Evolutionary conservation across 1,284 basidiomycete species (phyloP), one percentile per base, ranked within the genome.

Genomic region (Boletellus dicymbophilus): DNA sequence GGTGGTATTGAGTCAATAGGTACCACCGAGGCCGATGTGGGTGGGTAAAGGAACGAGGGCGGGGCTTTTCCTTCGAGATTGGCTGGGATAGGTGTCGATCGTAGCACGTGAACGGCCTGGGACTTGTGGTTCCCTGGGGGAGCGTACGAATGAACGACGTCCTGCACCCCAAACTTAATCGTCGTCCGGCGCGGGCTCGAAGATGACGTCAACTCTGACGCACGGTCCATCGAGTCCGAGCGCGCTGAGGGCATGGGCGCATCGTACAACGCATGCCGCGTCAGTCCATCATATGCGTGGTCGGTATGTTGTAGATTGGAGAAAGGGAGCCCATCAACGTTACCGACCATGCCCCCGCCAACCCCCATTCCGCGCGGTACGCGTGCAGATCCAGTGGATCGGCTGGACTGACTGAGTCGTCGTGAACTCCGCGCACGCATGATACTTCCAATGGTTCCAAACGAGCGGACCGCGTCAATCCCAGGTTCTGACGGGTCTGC

Each of bases 401-500:
- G 68, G 51, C 77, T 81, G 41, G 73, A 78, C 67, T 85, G 83
- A 58, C 85, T 90, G 70, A 83, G 68, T 45, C 81, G 72, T 46
- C 77, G 75, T 21, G 78, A 80, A 56, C 79, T 89, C 43, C 89
- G 79, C 0, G 93, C 93, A 12, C 94, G 84, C 52, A 95, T 90
- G 63, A 97, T 90, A 61, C 88, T 92, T 3, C 95, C 94, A 44
- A 96, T 76, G 0, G 92, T 81, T 5, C 93, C 92, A 60, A 95
- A 94, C 6, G 87, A 88, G 23, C 95, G 82, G 3, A 97, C 76
- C 2, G 93, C 81, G 58, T 93, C 93, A 67, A 95, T 90, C 2
- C 94, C 93, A 0, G 94, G 88, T 54, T 92, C 88, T 65, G 90
- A 88, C 23, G 81, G 48, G 2, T 74, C 79, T 4, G 73, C 44